These are phyloP conservation scores for Sarcocystis neurona DNA, from an alignment of 169 alveolate genomes.

Conservation along the genomic window DNA sequence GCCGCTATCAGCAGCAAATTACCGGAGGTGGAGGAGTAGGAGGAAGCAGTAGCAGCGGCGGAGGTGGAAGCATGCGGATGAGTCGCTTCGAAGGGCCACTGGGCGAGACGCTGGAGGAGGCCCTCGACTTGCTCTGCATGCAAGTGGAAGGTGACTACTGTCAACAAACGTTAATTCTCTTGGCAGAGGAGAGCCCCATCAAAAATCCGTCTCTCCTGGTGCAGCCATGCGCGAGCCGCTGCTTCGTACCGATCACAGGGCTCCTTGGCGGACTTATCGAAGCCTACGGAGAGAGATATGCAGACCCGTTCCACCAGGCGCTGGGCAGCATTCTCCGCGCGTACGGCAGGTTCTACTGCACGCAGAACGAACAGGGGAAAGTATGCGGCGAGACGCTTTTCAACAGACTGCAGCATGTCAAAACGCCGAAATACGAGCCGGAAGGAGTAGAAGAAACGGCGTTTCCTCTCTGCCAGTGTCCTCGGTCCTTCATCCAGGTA, in stretches of 20 bases:
- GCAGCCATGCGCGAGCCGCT: slow-evolving; percentile 74
- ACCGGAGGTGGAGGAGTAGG: background rate
- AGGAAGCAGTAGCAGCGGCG: background rate
- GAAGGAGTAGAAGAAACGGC: slow-evolving; percentile 46
- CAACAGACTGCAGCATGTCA: slow-evolving; percentile 48
- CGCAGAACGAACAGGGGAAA: slow-evolving; percentile 64
- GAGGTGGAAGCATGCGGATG: background rate
- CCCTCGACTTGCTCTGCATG: slow-evolving; percentile 70
- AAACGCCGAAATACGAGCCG: slow-evolving; percentile 26
- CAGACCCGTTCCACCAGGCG: slow-evolving; percentile 70
- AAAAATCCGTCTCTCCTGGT: slow-evolving; percentile 67
- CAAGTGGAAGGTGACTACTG: slow-evolving; percentile 68
- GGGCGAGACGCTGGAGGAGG: slow-evolving; percentile 69
- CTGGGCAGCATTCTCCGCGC: slow-evolving; percentile 72
- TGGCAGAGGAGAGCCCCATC: slow-evolving; percentile 71
- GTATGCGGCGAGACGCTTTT: slow-evolving; percentile 71
- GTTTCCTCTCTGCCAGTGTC: slow-evolving; percentile 58
- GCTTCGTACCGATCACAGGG: slow-evolving; percentile 72
- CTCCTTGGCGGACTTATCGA: slow-evolving; percentile 70
- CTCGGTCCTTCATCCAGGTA: slow-evolving; percentile 63
- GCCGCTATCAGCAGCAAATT: too few relatives aligned
- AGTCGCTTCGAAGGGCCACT: slow-evolving; percentile 67
- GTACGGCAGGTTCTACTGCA: slow-evolving; percentile 73
- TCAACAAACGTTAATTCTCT: slow-evolving; percentile 72
- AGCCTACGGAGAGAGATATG: slow-evolving; percentile 66